phyloP scores from a whole-genome alignment of 2,329 filamentous ascomycete species.

The Colletotrichum truncatum region DNA sequence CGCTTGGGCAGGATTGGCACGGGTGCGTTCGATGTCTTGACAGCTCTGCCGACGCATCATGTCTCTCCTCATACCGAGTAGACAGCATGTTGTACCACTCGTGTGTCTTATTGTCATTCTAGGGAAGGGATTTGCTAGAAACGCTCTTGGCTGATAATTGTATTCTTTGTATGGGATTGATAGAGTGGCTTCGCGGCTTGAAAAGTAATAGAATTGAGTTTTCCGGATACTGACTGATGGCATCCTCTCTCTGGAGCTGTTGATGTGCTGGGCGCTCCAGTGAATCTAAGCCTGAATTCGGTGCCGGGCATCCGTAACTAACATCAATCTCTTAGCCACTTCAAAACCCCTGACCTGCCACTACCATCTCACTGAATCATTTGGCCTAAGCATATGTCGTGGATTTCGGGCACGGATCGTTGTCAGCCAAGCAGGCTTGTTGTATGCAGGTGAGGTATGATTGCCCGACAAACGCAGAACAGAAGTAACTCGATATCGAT shows the following conservation, averaged over 20 bases:
- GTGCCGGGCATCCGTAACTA: no score
- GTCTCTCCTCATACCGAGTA: slow-evolving; percentile 31
- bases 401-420: no score
- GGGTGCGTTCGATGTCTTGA: slow-evolving; percentile 89
- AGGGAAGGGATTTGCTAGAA: not conserved
- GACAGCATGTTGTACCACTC: not conserved
- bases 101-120: slow-evolving; percentile 5
- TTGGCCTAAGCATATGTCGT: no score
- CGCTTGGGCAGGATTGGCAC: slow-evolving; percentile 85
- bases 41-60: slow-evolving; percentile 64
- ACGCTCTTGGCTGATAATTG: slow-evolving; percentile 14
- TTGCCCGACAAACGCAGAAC: no score
- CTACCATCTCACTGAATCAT: no score
- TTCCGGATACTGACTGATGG: not conserved
- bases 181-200: slow-evolving; percentile 12
- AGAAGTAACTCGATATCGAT: no score
- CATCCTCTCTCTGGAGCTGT: not conserved
- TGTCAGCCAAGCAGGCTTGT: no score
- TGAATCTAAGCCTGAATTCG: no score
- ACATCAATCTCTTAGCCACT: no score
- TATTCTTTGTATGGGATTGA: slow-evolving; percentile 22
- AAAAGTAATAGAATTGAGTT: slow-evolving; percentile 21
- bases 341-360: no score
- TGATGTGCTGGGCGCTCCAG: not conserved
- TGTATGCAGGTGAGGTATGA: no score